Evolutionary conservation across 2,329 filamentous ascomycete genomes (phyloP).

Genomic region (Colletotrichum tabaci): DNA sequence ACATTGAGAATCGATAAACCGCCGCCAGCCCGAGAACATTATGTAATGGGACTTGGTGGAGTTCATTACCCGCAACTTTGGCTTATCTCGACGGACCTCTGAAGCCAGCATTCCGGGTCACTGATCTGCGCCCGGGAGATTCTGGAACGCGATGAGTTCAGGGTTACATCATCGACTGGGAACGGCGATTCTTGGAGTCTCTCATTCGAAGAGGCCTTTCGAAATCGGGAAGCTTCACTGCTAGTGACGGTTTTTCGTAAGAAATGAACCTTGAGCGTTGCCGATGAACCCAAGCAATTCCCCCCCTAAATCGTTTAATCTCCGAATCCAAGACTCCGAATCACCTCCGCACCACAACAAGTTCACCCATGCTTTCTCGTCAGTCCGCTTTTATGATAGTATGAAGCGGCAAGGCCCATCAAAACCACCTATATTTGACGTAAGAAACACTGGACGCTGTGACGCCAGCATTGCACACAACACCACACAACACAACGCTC

Average conservation of each 20-base stretch:
- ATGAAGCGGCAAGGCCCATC: not conserved
- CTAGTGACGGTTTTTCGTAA: no score
- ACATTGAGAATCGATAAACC: no score
- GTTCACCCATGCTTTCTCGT: not conserved
- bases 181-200: not conserved
- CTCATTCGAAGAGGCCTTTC: no score
- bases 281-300: no score
- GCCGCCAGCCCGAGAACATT: no score
- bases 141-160: not conserved
- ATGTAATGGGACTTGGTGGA: not conserved
- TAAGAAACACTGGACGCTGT: slow-evolving; percentile 19
- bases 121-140: not conserved
- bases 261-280: no score
- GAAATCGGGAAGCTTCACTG: no score
- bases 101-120: not conserved
- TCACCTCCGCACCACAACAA: not conserved
- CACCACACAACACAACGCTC: not conserved
- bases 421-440: slow-evolving; percentile 15
- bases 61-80: not conserved
- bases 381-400: slow-evolving; percentile 37
- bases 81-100: not conserved
- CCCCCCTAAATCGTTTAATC: not conserved
- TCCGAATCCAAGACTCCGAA: not conserved
- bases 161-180: slow-evolving; percentile 1
- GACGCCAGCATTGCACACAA: slow-evolving; percentile 2